Evolutionary conservation across 192 early-diverging fungal species (phyloP).

Genomic region (Umbelopsis sp.): DNA sequence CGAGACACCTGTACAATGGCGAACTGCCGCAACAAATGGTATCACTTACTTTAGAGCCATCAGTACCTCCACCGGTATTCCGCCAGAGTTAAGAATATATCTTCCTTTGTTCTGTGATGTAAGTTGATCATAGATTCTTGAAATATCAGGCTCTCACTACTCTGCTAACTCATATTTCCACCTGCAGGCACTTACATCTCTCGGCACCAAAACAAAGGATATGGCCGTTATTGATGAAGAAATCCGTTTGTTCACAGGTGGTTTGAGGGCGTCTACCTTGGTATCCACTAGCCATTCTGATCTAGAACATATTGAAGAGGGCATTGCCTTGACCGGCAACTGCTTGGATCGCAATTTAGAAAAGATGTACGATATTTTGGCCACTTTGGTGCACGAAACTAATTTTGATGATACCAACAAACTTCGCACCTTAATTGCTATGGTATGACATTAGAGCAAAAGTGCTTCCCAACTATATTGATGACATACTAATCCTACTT

Average conservation of each 20-base stretch:
- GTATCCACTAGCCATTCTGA: constrained; percentile 67
- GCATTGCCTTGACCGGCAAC: constrained; percentile 63
- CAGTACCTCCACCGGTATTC: constrained; percentile 64
- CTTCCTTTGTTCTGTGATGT: constrained; percentile 79
- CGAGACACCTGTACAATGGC: constrained; percentile 70
- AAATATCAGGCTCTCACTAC: not conserved
- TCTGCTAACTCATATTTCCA: not conserved
- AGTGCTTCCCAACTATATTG: not conserved
- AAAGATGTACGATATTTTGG: constrained; percentile 72
- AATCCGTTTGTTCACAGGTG: constrained; percentile 83
- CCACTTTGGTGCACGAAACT: constrained; percentile 71
- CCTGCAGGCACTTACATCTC: constrained; percentile 55
- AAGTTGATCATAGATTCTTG: constrained; percentile 20
- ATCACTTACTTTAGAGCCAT: constrained; percentile 87
- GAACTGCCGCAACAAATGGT: constrained; percentile 84
- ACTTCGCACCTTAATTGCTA: constrained; percentile 74
- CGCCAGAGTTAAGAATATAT: constrained; percentile 70
- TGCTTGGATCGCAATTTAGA: constrained; percentile 76
- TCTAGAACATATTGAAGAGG: constrained; percentile 65
- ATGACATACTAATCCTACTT: not conserved
- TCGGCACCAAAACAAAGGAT: constrained; percentile 62
- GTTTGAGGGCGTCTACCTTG: constrained; percentile 71
- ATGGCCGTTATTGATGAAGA: constrained; percentile 89
- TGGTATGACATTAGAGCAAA: constrained; percentile 35
- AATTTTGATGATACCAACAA: constrained; percentile 73